Evolutionary conservation across 2,329 filamentous ascomycete species (phyloP), one percentile per base, ranked within the genome.

Genomic region (Fusarium incarnatum): DNA sequence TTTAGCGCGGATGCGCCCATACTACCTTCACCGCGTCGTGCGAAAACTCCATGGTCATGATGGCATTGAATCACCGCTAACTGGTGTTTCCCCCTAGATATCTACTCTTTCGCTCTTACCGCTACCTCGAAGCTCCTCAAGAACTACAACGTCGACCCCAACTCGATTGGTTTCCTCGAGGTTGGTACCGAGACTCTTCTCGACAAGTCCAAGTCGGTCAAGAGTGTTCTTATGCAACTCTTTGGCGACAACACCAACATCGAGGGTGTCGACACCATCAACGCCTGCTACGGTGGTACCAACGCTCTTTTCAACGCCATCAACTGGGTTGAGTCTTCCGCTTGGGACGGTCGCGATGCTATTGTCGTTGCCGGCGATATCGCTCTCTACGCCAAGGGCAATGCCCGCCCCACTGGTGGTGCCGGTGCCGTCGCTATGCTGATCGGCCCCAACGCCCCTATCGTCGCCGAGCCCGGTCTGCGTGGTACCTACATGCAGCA

Each of bases 171-270:
- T 73, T 91, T 92, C 76, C 86, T 95, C 77, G 92, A 95, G 84
- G 92, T 95, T 77, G 92, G 92, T 77, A 95, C 92, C 57, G 92
- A 95, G 87, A 95, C 92, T 71, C 85, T 95, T 60, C 85, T 95
- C 77, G 92, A 95, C 87, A 95, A 95, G 86, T 94, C 92, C 79
- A 95, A 95, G 87, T 94, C 92, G 47, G 92, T 94, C 84, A 95
- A 95, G 88, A 91, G 92, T 30, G 92, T 95, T 68, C 84, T 95
- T 72, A 95, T 95, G 92, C 92, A 94, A 85, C 86, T 95, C 47
- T 94, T 95, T 76, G 88, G 90, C 78, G 91, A 92, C 75, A 95
- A 95, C 85, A 92, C 89, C 83, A 94, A 92, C 84, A 85, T 95
- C 66, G 92, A 95, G 84, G 92, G 92, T 80, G 87, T 94, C 54